Percentiles rank a stretch among this genome's conserved stretches.
Evolutionary conservation across 345 rosid genomes (phyloP).

Genomic region (Hypericum perforatum): DNA sequence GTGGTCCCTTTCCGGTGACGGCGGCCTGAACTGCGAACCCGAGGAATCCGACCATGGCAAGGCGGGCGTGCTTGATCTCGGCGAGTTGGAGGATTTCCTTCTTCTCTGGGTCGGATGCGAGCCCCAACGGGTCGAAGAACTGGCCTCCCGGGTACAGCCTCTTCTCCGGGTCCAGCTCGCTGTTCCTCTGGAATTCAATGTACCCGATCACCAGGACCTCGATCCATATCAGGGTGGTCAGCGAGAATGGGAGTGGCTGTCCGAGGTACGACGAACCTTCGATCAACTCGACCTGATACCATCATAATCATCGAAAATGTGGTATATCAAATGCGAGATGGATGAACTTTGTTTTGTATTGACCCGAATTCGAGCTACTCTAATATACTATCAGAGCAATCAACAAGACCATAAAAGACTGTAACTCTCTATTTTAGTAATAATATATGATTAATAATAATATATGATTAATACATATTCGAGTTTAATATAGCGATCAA

Average conservation of each 20-base stretch:
- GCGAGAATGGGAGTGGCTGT: slow-evolving; percentile 80
- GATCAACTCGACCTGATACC: slow-evolving; percentile 65
- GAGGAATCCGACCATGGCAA: slow-evolving; percentile 83
- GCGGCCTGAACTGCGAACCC: slow-evolving; percentile 95
- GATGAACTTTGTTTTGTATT: too few relatives aligned
- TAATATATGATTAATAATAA: too few relatives aligned
- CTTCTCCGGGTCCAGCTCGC: slow-evolving; percentile 87
- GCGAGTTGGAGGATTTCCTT: slow-evolving; percentile 76
- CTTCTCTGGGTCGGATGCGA: slow-evolving; percentile 92
- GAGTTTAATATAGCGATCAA: too few relatives aligned
- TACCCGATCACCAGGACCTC: slow-evolving; percentile 73
- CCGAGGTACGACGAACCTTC: slow-evolving; percentile 94
- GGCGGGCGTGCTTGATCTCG: slow-evolving; percentile 98
- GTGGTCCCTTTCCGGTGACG: slow-evolving; percentile 84
- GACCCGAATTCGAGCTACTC: too few relatives aligned
- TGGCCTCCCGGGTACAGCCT: slow-evolving; percentile 85
- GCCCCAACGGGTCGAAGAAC: slow-evolving; percentile 76
- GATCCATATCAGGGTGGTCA: slow-evolving; percentile 76
- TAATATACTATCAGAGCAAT: neutral
- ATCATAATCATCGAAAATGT: neutral
- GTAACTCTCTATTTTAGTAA: too few relatives aligned
- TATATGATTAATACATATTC: too few relatives aligned
- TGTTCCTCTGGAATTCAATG: slow-evolving; percentile 91
- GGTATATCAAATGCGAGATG: too few relatives aligned
- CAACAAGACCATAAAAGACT: neutral